Evolutionary conservation across 1,284 basidiomycete genomes (phyloP).

Genomic region (Papiliotrema fonsecae): DNA sequence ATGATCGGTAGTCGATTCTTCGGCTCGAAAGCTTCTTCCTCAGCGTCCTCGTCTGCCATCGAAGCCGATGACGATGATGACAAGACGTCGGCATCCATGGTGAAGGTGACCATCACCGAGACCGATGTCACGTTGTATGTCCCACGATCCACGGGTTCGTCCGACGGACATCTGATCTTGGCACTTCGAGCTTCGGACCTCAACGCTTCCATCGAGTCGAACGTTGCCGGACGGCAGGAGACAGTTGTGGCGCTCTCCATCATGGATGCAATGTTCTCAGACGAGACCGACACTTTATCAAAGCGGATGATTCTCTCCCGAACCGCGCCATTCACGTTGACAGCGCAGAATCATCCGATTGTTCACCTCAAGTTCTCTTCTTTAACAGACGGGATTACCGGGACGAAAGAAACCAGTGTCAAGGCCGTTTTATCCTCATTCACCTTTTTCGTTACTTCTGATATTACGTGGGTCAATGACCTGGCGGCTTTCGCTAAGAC

Average conservation of each 20-base stretch:
- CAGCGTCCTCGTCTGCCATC: conserved; percentile 43
- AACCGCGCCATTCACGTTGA: conserved; percentile 34
- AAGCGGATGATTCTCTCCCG: conserved; percentile 21
- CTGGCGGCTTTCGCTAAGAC: conserved; percentile 67
- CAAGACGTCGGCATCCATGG: conserved; percentile 20
- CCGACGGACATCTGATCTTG: conserved; percentile 22
- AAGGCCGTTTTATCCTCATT: conserved; percentile 63
- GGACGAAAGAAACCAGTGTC: conserved; percentile 73
- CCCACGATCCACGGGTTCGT: conserved; percentile 11
- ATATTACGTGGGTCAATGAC: conserved; percentile 63
- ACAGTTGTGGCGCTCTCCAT: conserved; percentile 61
- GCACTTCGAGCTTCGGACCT: conserved; percentile 57
- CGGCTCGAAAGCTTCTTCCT: conserved; percentile 54
- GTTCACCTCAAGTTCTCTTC: conserved; percentile 67
- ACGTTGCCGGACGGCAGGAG: conserved; percentile 57
- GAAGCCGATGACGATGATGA: conserved; percentile 37
- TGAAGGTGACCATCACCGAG: conserved; percentile 33
- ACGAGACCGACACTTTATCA: conserved; percentile 13
- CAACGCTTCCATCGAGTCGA: conserved; percentile 61
- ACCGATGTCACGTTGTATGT: conserved; percentile 28
- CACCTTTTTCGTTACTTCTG: conserved; percentile 61
- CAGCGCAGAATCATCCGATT: conserved; percentile 43
- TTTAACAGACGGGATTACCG: conserved; percentile 59
- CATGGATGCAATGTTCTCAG: conserved; percentile 57
- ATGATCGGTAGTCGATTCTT: conserved; percentile 82